Base-by-base conservation (phyloP, 2,329 filamentous ascomycete species). In the Daldinia sp. region DNA sequence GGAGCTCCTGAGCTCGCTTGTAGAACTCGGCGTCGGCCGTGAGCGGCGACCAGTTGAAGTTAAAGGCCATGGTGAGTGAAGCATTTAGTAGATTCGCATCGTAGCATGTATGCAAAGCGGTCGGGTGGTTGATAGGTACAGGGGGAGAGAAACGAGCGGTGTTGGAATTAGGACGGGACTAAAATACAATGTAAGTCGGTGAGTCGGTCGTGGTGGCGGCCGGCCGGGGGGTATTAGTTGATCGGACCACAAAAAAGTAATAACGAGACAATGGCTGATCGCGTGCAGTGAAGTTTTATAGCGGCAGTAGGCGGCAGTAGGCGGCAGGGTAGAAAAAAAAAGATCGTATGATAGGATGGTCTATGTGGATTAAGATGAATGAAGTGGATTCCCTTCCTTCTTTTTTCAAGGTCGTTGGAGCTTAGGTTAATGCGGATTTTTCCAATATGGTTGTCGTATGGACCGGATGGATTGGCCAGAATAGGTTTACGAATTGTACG, bases 1-100 rank as follows among this genome's bases (percentile, higher is more conserved):
- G 86, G 78, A 98, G 91, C 77, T 98, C 94, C 77, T 94, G 91
- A 52, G 95, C 94, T 72, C 93, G 90, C 76, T 91, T 87, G 80
- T 94, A 94, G 79, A 95, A 95, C 72, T 89, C 87, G 74, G 92
- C 94, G 82, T 98, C 95, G 75, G 94, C 94, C 81, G 96, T 95
- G 70, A 99, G 86, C 76, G 95, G 95, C 86, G 93, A 97, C 95
- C 95, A 99, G 92, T 98, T 98, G 91, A 99, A 99, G 85, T 98
- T 98, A 91, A 99, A 99, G 72, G 95, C 95, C 95, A 99, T 99
- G 80, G 80, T 84, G 79, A 80, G 79, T 81, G 81, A 79, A 80
- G 58, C 67, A 68, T 76, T 74, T 45, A 45, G 21, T 66, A 61
- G 61, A 56, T 61, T 61, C 64, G 57, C 61, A 64, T 67, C 57